Evolutionary conservation across 768 basidiomycete genomes (phyloP).

Genomic region (Suillus weaverae): DNA sequence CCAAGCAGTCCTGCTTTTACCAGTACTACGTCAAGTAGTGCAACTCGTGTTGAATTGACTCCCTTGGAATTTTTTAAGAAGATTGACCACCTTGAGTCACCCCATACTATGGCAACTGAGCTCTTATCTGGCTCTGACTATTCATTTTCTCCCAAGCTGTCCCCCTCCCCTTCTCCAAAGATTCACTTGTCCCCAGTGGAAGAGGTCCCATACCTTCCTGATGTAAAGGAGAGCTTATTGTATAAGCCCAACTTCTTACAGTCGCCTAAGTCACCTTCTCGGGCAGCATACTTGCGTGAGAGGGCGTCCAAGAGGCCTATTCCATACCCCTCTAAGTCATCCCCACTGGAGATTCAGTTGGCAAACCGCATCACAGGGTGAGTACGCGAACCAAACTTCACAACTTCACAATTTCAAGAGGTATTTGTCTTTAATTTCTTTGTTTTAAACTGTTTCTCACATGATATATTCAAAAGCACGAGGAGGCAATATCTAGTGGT

Average conservation of each 20-base stretch:
- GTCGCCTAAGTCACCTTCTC: background rate
- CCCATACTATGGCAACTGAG: background rate
- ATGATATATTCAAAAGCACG: background rate
- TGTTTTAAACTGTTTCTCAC: background rate
- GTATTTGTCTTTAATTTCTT: background rate
- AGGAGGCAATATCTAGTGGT: background rate
- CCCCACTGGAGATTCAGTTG: background rate
- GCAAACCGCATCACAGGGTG: background rate
- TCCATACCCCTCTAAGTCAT: background rate
- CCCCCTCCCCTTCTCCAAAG: background rate
- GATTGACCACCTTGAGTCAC: background rate
- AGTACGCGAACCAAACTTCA: background rate
- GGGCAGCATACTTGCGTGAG: background rate
- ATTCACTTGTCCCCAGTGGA: background rate
- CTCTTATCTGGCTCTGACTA: background rate
- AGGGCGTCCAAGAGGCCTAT: background rate
- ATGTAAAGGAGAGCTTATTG: background rate
- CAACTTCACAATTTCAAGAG: background rate
- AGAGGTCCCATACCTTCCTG: background rate
- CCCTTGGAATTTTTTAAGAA: background rate
- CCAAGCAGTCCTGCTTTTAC: background rate
- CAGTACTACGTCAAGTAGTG: background rate
- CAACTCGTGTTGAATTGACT: background rate
- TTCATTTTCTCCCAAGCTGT: background rate
- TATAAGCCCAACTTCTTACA: background rate